phyloP scores from a whole-genome alignment of 371 early-diverging fungal genomes.

The Lichtheimia hyalospora region DNA sequence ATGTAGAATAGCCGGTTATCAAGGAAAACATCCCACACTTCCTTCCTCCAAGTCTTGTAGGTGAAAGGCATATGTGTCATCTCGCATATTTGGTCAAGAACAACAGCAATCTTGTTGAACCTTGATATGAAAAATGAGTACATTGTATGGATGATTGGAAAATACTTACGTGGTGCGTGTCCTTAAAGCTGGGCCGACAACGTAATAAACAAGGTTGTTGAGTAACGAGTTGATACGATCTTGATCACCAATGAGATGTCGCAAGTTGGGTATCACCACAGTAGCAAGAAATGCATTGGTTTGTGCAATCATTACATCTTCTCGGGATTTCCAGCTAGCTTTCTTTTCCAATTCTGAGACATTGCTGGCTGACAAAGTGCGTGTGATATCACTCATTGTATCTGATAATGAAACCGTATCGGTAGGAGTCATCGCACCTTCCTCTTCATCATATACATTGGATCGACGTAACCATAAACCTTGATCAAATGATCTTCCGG shows the following conservation, averaged over 20 bases:
- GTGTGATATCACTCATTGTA: conserved; percentile 19
- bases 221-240: conserved; percentile 67
- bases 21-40: conserved; percentile 79
- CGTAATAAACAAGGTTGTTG: conserved; percentile 79
- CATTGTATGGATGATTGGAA: not conserved
- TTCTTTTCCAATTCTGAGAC: conserved; percentile 51
- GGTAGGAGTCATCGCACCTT: conserved; percentile 13
- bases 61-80: conserved; percentile 67
- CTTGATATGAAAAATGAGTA: not conserved
- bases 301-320: conserved; percentile 52
- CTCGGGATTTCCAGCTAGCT: conserved; percentile 46
- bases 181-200: conserved; percentile 69
- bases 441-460: conserved; percentile 38
- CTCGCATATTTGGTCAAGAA: conserved; percentile 52
- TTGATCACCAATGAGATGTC: conserved; percentile 68
- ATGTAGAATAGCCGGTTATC: conserved; percentile 76
- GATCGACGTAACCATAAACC: conserved; percentile 69
- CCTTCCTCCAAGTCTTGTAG: conserved; percentile 76
- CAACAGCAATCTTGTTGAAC: conserved; percentile 31
- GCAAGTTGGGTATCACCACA: conserved; percentile 67
- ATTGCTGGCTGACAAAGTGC: conserved; percentile 38
- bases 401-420: conserved; percentile 18
- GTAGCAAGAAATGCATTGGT: conserved; percentile 49
- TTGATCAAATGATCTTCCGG: conserved; percentile 78
- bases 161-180: conserved; percentile 25